Evolutionary conservation across 768 basidiomycete species (phyloP).

Genomic region (Kwoniella heveanensis): DNA sequence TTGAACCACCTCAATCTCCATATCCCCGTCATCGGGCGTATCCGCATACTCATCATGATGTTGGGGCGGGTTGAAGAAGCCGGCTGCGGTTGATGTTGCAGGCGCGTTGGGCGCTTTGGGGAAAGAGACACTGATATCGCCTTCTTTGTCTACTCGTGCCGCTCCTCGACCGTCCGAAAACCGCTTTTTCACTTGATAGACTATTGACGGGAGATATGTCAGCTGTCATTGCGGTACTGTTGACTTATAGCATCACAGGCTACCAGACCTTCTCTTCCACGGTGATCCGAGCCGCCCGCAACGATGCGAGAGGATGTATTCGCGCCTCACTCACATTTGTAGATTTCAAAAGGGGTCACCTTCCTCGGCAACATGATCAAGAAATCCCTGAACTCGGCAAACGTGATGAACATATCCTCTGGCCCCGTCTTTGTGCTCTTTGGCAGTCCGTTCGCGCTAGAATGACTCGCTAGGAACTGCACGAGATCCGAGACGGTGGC

Average conservation of each 20-base stretch:
- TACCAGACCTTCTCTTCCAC: no score
- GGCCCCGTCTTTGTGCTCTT: slow-evolving; percentile 51
- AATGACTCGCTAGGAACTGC: slow-evolving; percentile 69
- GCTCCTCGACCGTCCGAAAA: slow-evolving; percentile 69
- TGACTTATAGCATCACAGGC: no score
- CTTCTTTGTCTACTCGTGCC: slow-evolving; percentile 85
- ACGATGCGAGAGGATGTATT: no score
- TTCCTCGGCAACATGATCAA: slow-evolving; percentile 80
- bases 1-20: slow-evolving; percentile 58
- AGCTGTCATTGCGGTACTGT: no score
- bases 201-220: slow-evolving; percentile 25
- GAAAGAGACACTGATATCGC: slow-evolving; percentile 60
- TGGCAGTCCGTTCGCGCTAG: slow-evolving; percentile 13
- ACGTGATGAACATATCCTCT: slow-evolving; percentile 65
- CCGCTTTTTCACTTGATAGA: slow-evolving; percentile 56
- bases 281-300: no score
- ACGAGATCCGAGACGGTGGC: slow-evolving; percentile 80
- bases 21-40: slow-evolving; percentile 32
- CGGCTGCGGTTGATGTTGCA: slow-evolving; percentile 20
- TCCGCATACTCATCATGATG: slow-evolving; percentile 38
- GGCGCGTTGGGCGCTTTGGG: slow-evolving; percentile 38
- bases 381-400: slow-evolving; percentile 86
- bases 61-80: slow-evolving; percentile 20
- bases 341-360: slow-evolving; percentile 80
- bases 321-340: slow-evolving; percentile 59